Base-by-base conservation (phyloP, 441 rosid species). In the Populus hybrid region DNA sequence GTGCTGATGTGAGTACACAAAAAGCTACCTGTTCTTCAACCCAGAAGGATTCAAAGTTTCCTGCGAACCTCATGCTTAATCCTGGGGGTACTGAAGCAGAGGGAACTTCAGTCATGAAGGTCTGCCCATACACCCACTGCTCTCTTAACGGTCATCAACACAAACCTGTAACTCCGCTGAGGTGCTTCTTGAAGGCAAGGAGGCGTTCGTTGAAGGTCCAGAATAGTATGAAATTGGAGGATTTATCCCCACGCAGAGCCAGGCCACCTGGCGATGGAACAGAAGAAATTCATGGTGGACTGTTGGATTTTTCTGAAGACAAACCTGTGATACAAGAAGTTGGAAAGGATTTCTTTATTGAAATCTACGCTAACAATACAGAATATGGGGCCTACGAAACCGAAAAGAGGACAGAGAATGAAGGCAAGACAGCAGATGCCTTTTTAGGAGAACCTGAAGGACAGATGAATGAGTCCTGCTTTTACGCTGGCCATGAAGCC, bases 21-120 rank as follows among this genome's bases (percentile, higher is more conserved):
- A 92, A 84, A 83, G 86, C 90, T 85, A 95, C 99, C 33, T 95
- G 99, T 84, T 94, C 97, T 82, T 94, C 99, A 1, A 87, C 97
- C 72, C 79, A 89, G 64, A 95, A 95, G 88, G 97, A 91, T 69
- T 88, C 92, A 0, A 94, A 91, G 74, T 91, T 91, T 75, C 95
- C 98, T 6, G 68, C 83, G 53, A 87, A 88, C 83, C 86, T 95
- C 77, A 80, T 65, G 89, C 93, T 92, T 78, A 89, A 82, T 71
- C 92, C 88, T 23, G 97, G 89, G 1, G 94, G 81, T 10, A 86
- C 89, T 6, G 87, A 87, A 79, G 86, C 89, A 56, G 87, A 83
- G 75, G 97, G 99, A 72, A 89, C 94, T 76, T 95, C 99, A 9
- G 87, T 79, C 45, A 76, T 81, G 80, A 91, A 86, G 91, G 97